phyloP scores from a whole-genome alignment of 441 rosid genomes.

The Pelargonium citronellum region DNA sequence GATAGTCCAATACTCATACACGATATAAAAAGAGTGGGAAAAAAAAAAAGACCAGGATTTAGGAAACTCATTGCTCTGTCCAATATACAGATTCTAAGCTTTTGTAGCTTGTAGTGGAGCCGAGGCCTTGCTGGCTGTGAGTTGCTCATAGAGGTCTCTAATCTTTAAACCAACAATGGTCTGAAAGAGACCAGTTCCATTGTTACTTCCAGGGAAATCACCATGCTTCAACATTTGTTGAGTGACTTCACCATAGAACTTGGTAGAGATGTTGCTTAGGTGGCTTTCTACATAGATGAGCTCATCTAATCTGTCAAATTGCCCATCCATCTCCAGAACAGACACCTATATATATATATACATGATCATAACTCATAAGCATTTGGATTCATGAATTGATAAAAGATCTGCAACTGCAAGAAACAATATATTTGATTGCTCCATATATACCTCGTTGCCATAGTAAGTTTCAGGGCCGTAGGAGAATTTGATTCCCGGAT shows the following conservation, averaged over 20 bases:
- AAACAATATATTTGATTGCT: background rate
- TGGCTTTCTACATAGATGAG: slow-evolving; percentile 91
- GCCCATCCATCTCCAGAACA: slow-evolving; percentile 91
- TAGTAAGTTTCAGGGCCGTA: slow-evolving; percentile 74
- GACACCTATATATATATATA: slow-evolving; percentile 47
- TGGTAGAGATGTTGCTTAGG: slow-evolving; percentile 85
- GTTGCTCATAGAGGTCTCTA: slow-evolving; percentile 81
- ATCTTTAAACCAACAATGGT: slow-evolving; percentile 87
- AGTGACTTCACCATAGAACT: slow-evolving; percentile 94
- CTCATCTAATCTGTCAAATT: slow-evolving; percentile 92
- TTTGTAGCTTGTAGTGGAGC: slow-evolving; percentile 57
- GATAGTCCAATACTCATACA: slow-evolving; percentile 24
- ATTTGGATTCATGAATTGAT: too few relatives aligned
- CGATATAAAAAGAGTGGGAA: slow-evolving; percentile 13
- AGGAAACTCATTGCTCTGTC: slow-evolving; percentile 5
- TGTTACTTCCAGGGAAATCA: slow-evolving; percentile 95
- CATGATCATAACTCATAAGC: too few relatives aligned
- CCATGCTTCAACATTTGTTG: slow-evolving; percentile 91
- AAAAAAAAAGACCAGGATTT: background rate
- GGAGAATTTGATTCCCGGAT: slow-evolving; percentile 90
- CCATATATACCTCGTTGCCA: slow-evolving; percentile 46
- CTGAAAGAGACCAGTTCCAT: slow-evolving; percentile 95
- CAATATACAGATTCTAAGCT: slow-evolving; percentile 32
- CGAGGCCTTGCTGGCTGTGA: slow-evolving; percentile 42
- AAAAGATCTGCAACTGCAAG: background rate